A percentile compares a stretch with the other conserved stretches of the same genome.
Evolutionary conservation across 345 rosid species (phyloP).

Genomic region (Acer yangbiense): DNA sequence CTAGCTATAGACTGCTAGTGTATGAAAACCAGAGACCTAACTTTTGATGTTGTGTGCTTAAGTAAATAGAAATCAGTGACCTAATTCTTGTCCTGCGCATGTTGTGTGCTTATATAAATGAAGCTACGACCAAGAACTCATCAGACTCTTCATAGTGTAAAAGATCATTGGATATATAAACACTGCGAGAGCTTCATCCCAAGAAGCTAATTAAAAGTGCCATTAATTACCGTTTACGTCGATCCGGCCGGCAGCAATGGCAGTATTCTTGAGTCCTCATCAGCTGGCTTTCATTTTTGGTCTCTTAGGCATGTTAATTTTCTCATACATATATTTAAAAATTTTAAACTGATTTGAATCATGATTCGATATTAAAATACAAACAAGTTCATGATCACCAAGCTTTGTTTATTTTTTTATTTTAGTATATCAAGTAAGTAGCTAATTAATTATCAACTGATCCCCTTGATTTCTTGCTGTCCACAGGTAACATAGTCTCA

Average conservation of each 20-base stretch:
- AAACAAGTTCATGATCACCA: not conserved
- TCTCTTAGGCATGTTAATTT: slow-evolving; percentile 48
- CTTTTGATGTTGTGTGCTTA: not conserved
- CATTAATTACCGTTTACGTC: too few species aligned
- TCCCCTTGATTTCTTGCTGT: not conserved
- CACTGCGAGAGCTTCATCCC: not conserved
- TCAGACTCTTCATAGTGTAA: not conserved
- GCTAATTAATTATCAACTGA: not conserved
- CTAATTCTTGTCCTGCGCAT: not conserved
- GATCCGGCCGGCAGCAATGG: slow-evolving; percentile 35
- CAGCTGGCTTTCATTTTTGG: slow-evolving; percentile 63
- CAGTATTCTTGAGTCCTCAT: slow-evolving; percentile 28
- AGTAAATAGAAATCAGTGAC: too few species aligned
- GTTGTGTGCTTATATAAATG: not conserved
- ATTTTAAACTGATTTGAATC: too few species aligned
- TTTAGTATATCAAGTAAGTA: not conserved
- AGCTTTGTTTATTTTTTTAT: not conserved
- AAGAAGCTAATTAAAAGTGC: not conserved
- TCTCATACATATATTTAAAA: not conserved
- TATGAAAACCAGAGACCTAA: not conserved
- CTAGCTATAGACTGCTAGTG: too few species aligned
- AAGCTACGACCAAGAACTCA: not conserved
- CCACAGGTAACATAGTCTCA: slow-evolving; percentile 68
- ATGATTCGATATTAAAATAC: too few species aligned
- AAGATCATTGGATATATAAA: not conserved